Conservation (phyloP, 257 asterid genomes). For the Rehmannia glutinosa region DNA sequence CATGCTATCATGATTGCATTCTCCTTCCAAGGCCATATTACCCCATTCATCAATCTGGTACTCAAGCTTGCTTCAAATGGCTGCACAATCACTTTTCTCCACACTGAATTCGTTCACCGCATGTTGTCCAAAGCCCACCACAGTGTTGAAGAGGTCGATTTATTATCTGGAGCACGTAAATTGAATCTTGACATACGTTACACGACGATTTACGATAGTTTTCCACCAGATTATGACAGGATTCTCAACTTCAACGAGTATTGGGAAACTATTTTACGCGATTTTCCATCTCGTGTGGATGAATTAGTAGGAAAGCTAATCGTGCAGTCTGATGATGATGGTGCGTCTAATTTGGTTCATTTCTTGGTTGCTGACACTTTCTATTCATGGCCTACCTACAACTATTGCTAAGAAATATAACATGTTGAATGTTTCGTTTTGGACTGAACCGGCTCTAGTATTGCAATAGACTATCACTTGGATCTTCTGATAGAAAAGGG, state of each 20-base stretch:
- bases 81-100: conserved; percentile 9
- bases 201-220: conserved; percentile 45
- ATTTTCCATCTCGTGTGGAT: conserved; percentile 38
- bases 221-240: conserved; percentile 34
- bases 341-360: background rate
- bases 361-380: background rate
- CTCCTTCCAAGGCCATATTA: conserved; percentile 47
- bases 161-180: conserved; percentile 26
- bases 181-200: too few species aligned
- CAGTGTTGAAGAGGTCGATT: background rate
- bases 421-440: background rate
- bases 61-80: conserved; percentile 42
- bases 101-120: conserved; percentile 2
- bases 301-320: conserved; percentile 13
- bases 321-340: background rate
- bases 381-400: background rate
- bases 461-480: background rate
- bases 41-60: conserved; percentile 38
- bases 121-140: conserved; percentile 2
- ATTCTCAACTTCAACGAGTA: conserved; percentile 2
- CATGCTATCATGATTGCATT: conserved; percentile 39
- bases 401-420: background rate
- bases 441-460: background rate
- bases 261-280: conserved; percentile 23
- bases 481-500: background rate